Conservation (phyloP, 2,329 filamentous ascomycete species). For the Raffaelea arxii region DNA sequence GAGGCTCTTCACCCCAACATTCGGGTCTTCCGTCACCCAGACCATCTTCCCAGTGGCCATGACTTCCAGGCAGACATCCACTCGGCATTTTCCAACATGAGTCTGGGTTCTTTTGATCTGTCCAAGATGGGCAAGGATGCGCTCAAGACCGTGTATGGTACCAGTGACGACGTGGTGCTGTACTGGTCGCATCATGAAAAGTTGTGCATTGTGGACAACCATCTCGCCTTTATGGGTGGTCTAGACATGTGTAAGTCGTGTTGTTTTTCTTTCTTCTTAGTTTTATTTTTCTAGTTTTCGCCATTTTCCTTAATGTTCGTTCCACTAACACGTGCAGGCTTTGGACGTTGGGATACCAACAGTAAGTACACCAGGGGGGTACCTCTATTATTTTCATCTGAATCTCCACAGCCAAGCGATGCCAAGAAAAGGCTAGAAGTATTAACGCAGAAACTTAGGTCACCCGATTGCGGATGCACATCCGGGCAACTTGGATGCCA, state of each 20-base stretch:
- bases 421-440: not conserved
- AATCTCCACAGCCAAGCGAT: too few species aligned
- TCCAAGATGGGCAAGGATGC: conserved; percentile 62
- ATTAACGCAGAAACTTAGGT: conserved; percentile 19
- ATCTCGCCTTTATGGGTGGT: conserved; percentile 80
- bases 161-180: conserved; percentile 68
- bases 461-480: conserved; percentile 81
- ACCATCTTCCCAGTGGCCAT: conserved; percentile 68
- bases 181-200: conserved; percentile 97
- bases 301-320: not conserved
- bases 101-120: conserved; percentile 40
- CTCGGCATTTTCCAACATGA: conserved; percentile 40
- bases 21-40: conserved; percentile 80
- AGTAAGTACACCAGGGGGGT: conserved; percentile 29
- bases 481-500: conserved; percentile 63
- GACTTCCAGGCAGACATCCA: conserved; percentile 60
- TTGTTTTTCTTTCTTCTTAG: not conserved
- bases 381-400: too few species aligned
- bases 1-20: conserved; percentile 77
- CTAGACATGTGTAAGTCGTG: conserved; percentile 59
- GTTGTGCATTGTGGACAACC: conserved; percentile 71
- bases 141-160: conserved; percentile 71
- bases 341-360: conserved; percentile 81
- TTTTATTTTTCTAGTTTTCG: not conserved
- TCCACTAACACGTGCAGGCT: conserved; percentile 38